Evolutionary conservation across 495 filamentous ascomycete species (phyloP), one percentile per base, ranked within the genome.

Genomic region (Niebla homalea): DNA sequence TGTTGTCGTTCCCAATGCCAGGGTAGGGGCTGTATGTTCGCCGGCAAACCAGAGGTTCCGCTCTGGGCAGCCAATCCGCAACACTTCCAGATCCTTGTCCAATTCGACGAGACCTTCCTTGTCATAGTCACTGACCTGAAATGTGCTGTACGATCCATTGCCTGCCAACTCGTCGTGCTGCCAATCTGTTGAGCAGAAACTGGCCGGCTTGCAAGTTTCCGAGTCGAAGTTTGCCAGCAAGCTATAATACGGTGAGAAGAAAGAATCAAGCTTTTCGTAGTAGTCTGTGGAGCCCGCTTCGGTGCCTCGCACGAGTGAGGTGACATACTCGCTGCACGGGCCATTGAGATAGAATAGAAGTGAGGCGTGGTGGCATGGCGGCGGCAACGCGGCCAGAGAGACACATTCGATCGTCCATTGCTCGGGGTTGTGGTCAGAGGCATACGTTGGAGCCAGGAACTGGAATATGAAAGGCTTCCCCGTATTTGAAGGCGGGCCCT

Each of bases 301-400:
- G 8, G 68, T 51, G 22, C 53, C 37, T 14, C 54, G 49, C 14
- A 77, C 60, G 14, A 67, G 54, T 5, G 63, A 60, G 12, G 79
- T 74, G 48, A 83, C 68, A 51, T 79, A 62, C 1, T 65, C 60
- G 39, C 71, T 66, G 49, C 72, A 74, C 36, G 70, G 64, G 6
- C 89, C 92, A 59, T 83, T 88, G 52, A 81, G 80, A 71, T 98
- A 98, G 73, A 93, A 98, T 21, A 98, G 75, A 18, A 98, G 73
- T 2, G 89, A 95, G 12, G 92, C 85, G 29, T 94, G 89, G 4
- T 81, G 73, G 56, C 66, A 74, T 0, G 69, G 59, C 0, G 57
- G 52, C 0, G 78, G 72, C 18, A 94, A 71, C 3, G 83, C 76
- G 39, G 82, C 78, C 29, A 98, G 70, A 49, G 89, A 88, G 52